These are phyloP conservation scores for Areca catechu DNA, from an alignment of 176 grass and related monocot species.

Conservation along the genomic window DNA sequence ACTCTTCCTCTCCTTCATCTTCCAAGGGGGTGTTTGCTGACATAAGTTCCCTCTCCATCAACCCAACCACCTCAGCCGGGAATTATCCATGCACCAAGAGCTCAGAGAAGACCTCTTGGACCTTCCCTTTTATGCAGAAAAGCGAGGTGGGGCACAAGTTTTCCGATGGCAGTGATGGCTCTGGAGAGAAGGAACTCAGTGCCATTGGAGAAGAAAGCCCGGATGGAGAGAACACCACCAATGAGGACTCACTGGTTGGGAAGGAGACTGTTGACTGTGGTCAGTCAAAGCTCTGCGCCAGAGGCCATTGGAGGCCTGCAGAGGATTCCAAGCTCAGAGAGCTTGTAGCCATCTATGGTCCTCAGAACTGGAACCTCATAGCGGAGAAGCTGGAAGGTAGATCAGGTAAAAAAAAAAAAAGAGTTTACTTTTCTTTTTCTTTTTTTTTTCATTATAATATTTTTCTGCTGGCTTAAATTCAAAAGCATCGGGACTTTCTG, in stretches of 20 bases:
- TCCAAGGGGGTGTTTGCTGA: slow-evolving; percentile 34
- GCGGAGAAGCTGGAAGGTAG: slow-evolving; percentile 80
- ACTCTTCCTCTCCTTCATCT: slow-evolving; percentile 37
- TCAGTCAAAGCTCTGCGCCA: slow-evolving; percentile 52
- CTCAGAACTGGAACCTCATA: slow-evolving; percentile 97
- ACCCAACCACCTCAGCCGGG: slow-evolving; percentile 6
- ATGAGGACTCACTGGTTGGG: slow-evolving; percentile 11
- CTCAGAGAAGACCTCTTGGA: background rate
- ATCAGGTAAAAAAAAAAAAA: slow-evolving; percentile 34
- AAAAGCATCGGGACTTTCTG: too few relatives aligned
- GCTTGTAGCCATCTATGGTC: slow-evolving; percentile 68
- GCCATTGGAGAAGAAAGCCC: slow-evolving; percentile 33
- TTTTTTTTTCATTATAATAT: too few relatives aligned
- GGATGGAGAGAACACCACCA: slow-evolving; percentile 8
- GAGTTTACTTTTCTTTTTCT: too few relatives aligned
- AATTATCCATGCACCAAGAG: background rate
- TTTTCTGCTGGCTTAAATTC: too few relatives aligned
- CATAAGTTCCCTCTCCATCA: slow-evolving; percentile 27
- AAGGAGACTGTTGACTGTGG: slow-evolving; percentile 45
- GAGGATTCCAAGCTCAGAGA: slow-evolving; percentile 88
- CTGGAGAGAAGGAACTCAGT: slow-evolving; percentile 16
- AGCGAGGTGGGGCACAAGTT: slow-evolving; percentile 14
- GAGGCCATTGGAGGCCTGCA: slow-evolving; percentile 81
- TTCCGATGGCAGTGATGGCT: slow-evolving; percentile 23
- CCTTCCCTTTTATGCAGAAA: background rate